Evolutionary conservation across 257 asterid species (phyloP).

Genomic region (Misopates orontium): DNA sequence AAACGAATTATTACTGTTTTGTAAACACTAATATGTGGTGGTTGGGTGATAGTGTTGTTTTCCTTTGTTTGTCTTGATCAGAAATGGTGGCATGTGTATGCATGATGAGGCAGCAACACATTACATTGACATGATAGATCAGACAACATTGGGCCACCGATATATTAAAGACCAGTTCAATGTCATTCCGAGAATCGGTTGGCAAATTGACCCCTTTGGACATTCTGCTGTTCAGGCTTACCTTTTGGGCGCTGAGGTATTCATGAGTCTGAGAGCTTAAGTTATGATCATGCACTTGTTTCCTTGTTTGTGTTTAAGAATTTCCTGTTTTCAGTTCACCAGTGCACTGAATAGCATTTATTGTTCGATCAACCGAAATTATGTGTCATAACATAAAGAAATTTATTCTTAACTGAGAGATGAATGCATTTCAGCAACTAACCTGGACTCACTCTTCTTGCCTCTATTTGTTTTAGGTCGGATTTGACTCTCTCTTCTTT

Average conservation of each 20-base stretch:
- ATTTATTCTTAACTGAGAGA: background rate
- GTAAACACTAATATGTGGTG: background rate
- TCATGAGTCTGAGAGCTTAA: background rate
- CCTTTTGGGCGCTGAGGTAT: slow-evolving; percentile 94
- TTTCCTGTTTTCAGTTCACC: slow-evolving; percentile 1
- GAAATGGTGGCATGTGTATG: slow-evolving; percentile 99
- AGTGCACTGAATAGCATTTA: background rate
- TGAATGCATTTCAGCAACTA: slow-evolving; percentile 13
- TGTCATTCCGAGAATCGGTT: slow-evolving; percentile 91
- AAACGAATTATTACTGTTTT: background rate
- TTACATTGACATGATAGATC: slow-evolving; percentile 98
- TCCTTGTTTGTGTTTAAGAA: background rate
- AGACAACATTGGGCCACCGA: slow-evolving; percentile 87
- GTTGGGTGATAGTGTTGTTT: background rate
- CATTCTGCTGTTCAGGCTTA: slow-evolving; percentile 99
- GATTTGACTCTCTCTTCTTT: slow-evolving; percentile 92
- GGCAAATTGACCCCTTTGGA: slow-evolving; percentile 99
- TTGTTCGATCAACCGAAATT: background rate
- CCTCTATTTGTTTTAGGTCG: slow-evolving; percentile 60
- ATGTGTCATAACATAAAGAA: background rate
- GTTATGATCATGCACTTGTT: background rate
- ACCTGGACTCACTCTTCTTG: background rate
- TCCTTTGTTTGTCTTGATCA: slow-evolving; percentile 30
- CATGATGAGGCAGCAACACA: slow-evolving; percentile 96
- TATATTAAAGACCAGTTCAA: slow-evolving; percentile 74